Evolutionary conservation across 83 land plant species (phyloP).

Genomic region (Picea mariana): DNA sequence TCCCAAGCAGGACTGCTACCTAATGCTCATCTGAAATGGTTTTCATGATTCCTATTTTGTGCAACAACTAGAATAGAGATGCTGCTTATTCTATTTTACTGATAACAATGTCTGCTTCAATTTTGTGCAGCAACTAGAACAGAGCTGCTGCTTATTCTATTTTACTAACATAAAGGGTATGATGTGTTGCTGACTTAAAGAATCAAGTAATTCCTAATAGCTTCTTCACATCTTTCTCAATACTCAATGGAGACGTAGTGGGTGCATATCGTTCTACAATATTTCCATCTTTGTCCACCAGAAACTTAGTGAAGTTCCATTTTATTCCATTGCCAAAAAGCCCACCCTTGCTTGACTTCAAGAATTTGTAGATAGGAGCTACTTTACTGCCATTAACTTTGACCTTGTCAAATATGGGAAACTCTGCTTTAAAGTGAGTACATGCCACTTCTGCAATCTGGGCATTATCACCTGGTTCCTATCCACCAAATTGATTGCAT

Average conservation of each 20-base stretch:
- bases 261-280: slow-evolving; percentile 91
- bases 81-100: not conserved
- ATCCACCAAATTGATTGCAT: slow-evolving; percentile 74
- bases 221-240: slow-evolving; percentile 18
- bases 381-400: slow-evolving; percentile 42
- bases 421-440: slow-evolving; percentile 64
- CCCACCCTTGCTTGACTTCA: slow-evolving; percentile 44
- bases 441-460: slow-evolving; percentile 60
- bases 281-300: slow-evolving; percentile 57
- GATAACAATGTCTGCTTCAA: not conserved
- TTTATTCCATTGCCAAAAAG: slow-evolving; percentile 36
- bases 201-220: not conserved
- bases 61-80: not conserved
- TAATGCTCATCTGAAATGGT: too few species aligned
- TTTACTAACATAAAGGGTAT: not conserved
- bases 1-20: too few species aligned
- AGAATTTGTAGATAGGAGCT: slow-evolving; percentile 43
- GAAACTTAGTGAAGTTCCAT: slow-evolving; percentile 66
- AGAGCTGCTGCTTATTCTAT: not conserved
- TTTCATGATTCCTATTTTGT: not conserved
- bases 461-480: slow-evolving; percentile 58
- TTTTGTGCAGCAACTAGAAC: not conserved
- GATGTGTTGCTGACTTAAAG: not conserved
- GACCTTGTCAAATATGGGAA: slow-evolving; percentile 61
- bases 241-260: slow-evolving; percentile 79